Base-by-base conservation (phyloP, 2,329 filamentous ascomycete genomes). In the Diaporthe helianthi region DNA sequence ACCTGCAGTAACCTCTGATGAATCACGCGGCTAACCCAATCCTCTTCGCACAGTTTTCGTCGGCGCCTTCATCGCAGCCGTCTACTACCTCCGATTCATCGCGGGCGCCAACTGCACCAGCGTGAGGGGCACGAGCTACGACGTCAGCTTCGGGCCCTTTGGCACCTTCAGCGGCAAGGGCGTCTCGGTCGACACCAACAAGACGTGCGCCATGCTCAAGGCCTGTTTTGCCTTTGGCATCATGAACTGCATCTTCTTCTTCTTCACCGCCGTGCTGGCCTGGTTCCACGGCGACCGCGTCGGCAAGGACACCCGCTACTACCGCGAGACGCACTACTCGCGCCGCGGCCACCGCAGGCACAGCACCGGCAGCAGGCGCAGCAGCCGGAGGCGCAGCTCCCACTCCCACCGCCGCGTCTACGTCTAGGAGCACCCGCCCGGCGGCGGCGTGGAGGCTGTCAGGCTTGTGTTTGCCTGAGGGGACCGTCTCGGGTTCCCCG, bases 151-250 rank as follows among this genome's bases (percentile, higher is more conserved):
- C 52, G 91, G 91, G 15, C 82, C 86, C 15, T 87, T 93, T 71
- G 86, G 88, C 36, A 83, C 80, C 72, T 87, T 87, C 52, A 82
- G 80, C 36, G 79, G 86, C 44, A 84, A 84, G 58, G 81, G 80
- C 64, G 85, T 88, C 69, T 79, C 84, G 51, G 76, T 90, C 49
- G 79, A 85, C 65, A 79, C 90, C 46, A 85, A 93, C 80, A 95
- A 95, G 85, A 88, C 89, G 6, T 98, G 95, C 81, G 88, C 91
- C 61, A 96, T 98, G 93, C 88, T 97, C 76, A 98, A 98, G 87
- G 92, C 94, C 1, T 87, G 85, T 73, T 98, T 93, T 81, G 95
- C 93, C 3, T 90, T 98, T 74, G 93, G 88, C 60, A 98, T 98
- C 79, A 97, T 98, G 86, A 93, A 96, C 79, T 83, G 84, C 73